Evolutionary conservation across 352 stramenopile genomes (phyloP).

Genomic region (Pythium oligandrum): DNA sequence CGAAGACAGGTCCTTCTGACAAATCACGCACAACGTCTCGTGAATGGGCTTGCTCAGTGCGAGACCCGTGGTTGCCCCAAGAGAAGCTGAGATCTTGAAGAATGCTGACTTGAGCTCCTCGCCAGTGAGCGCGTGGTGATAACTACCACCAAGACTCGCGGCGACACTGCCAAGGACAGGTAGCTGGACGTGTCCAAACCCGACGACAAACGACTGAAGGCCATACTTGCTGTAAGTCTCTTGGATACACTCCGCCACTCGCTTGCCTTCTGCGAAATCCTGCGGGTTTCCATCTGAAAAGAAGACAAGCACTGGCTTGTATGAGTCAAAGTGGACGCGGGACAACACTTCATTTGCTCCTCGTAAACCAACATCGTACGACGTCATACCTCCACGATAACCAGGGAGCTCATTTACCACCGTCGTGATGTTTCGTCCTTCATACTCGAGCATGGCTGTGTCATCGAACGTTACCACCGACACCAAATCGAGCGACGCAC

Average conservation of each 20-base stretch:
- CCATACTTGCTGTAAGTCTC: background rate
- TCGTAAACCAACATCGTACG: background rate
- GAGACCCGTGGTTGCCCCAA: background rate
- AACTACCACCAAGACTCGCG: background rate
- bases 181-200: background rate
- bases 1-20: background rate
- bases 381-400: no score
- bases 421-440: background rate
- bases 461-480: no score
- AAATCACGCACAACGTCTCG: background rate
- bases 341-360: slow-evolving; percentile 56
- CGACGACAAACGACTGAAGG: background rate
- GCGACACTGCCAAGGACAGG: background rate
- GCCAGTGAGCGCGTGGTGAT: background rate
- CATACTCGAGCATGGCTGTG: no score
- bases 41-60: background rate
- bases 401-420: no score
- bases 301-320: slow-evolving; percentile 70
- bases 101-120: background rate
- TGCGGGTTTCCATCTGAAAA: slow-evolving; percentile 36
- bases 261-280: background rate
- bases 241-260: background rate
- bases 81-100: background rate
- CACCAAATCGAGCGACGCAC: no score
- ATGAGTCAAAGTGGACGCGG: slow-evolving; percentile 45